Conservation (phyloP, 2,329 filamentous ascomycete species). For the Aspergillus eucalypticola region DNA sequence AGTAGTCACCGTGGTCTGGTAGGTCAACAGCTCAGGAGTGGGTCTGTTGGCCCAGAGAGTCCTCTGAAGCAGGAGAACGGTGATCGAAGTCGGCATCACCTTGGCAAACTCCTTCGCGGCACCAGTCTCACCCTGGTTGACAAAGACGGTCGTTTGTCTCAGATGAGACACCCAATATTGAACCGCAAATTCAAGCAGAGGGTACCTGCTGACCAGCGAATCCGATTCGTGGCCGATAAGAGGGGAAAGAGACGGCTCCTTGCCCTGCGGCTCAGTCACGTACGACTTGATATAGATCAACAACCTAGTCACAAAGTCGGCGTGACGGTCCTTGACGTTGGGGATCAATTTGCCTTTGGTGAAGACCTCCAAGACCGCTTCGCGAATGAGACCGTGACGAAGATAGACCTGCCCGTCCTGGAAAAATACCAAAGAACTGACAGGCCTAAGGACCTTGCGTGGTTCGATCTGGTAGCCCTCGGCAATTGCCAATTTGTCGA, state of each 20-base stretch:
- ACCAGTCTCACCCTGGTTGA: constrained; percentile 36
- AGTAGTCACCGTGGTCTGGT: constrained; percentile 30
- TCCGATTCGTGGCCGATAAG: constrained; percentile 30
- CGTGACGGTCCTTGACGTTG: constrained; percentile 35
- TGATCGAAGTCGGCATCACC: constrained; percentile 48
- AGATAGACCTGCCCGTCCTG: constrained; percentile 39
- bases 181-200: constrained; percentile 49
- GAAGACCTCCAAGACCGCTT: constrained; percentile 33
- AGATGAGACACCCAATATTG: constrained; percentile 46
- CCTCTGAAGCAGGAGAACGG: constrained; percentile 50
- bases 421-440: constrained; percentile 35
- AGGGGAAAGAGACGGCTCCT: constrained; percentile 32
- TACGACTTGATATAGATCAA: constrained; percentile 37
- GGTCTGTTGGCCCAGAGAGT: constrained; percentile 48
- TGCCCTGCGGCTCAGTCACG: constrained; percentile 27
- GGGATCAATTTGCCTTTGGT: constrained; percentile 34
- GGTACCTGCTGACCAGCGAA: constrained; percentile 36
- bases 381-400: constrained; percentile 38
- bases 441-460: constrained; percentile 28
- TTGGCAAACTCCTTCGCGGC: constrained; percentile 50
- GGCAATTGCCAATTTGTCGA: constrained; percentile 32
- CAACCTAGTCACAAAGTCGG: constrained; percentile 35
- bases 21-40: constrained; percentile 31
- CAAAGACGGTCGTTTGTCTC: constrained; percentile 23
- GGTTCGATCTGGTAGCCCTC: constrained; percentile 30